phyloP scores from a whole-genome alignment of 2,329 filamentous ascomycete species.

The Thermothelomyces thermophilus region DNA sequence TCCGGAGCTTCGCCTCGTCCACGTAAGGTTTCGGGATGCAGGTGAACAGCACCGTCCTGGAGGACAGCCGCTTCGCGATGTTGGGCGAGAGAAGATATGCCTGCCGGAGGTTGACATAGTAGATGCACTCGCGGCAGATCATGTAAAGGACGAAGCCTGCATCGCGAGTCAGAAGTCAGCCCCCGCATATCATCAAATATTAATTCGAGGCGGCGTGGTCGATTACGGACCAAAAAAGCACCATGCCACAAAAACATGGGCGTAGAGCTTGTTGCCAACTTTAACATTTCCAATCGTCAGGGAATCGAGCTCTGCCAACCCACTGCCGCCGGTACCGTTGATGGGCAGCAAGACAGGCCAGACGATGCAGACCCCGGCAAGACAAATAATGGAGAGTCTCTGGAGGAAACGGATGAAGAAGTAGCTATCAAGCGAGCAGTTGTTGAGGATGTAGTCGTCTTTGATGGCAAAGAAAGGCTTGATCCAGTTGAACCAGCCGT shows the following conservation, averaged over 20 bases:
- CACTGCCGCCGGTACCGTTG: conserved; percentile 72
- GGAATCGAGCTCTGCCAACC: conserved; percentile 57
- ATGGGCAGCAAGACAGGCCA: conserved; percentile 82
- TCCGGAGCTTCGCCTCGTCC: conserved; percentile 63
- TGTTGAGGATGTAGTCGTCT: conserved; percentile 76
- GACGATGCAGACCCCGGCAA: conserved; percentile 73
- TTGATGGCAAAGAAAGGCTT: conserved; percentile 53
- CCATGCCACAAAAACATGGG: conserved; percentile 74
- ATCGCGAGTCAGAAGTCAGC: neutral
- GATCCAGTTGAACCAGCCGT: conserved; percentile 58
- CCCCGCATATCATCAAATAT: no score
- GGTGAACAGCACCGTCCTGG: conserved; percentile 87
- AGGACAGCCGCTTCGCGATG: conserved; percentile 78
- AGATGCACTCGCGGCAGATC: conserved; percentile 83
- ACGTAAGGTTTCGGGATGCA: conserved; percentile 74
- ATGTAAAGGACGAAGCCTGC: conserved; percentile 76
- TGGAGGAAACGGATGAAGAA: conserved; percentile 82
- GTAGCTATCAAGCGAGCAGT: conserved; percentile 83
- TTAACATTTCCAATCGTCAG: conserved; percentile 49
- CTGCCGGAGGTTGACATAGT: conserved; percentile 88
- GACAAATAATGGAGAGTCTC: conserved; percentile 66
- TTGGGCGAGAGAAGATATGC: conserved; percentile 83
- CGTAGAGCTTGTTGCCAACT: conserved; percentile 64
- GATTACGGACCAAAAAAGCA: conserved; percentile 58
- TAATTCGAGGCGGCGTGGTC: no score